Percentiles rank a stretch among this genome's conserved stretches.
phyloP scores from a whole-genome alignment of 192 early-diverging fungal species.

The Entrophospora sp. region DNA sequence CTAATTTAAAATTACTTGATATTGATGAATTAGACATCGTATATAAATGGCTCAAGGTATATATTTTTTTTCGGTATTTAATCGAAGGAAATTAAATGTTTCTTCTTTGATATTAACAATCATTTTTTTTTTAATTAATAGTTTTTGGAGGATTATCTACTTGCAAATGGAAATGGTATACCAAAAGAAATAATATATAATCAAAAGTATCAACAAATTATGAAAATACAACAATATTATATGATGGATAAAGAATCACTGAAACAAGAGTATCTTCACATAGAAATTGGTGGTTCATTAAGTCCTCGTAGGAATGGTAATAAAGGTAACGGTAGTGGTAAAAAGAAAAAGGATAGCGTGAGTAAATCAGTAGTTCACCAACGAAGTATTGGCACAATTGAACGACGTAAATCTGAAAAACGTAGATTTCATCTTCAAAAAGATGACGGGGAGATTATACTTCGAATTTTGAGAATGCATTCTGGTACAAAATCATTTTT shows the following conservation, averaged over 20 bases:
- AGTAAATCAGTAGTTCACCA: constrained; percentile 17
- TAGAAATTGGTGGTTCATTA: not conserved
- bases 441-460: constrained; percentile 14
- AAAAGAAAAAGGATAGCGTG: not conserved
- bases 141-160: constrained; percentile 64
- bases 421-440: not conserved
- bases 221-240: constrained; percentile 56
- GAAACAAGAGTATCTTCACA: constrained; percentile 44
- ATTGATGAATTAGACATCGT: constrained; percentile 57
- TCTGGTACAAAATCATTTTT: constrained; percentile 16
- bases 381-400: constrained; percentile 13
- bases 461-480: constrained; percentile 19
- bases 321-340: too few relatives aligned
- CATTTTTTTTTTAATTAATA: constrained; percentile 26
- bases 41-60: constrained; percentile 59
- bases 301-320: too few relatives aligned
- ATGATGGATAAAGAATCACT: constrained; percentile 56
- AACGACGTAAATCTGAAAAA: constrained; percentile 13
- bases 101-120: not conserved
- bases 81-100: not conserved
- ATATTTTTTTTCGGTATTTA: not conserved
- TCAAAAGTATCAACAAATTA: constrained; percentile 56
- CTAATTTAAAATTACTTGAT: constrained; percentile 51
- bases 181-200: constrained; percentile 55
- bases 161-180: constrained; percentile 59